Evolutionary conservation across 2,329 filamentous ascomycete genomes (phyloP), one percentile per base, ranked within the genome.

Genomic region (Aaosphaeria arxii): DNA sequence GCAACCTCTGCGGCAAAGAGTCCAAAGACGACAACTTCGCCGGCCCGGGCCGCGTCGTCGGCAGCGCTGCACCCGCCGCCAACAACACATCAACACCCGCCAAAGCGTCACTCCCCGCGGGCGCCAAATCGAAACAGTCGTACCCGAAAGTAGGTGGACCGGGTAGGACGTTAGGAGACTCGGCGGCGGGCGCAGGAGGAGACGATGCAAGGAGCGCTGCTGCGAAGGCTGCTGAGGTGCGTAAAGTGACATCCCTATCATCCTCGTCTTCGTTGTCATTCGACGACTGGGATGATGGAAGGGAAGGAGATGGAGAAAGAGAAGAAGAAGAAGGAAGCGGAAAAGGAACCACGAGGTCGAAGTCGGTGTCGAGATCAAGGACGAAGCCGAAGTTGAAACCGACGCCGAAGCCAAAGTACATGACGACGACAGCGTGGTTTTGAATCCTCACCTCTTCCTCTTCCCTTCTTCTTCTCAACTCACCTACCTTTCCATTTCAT

Each of bases 211-310:
- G 86, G 49, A 78, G 77, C 47, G 88, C 84, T 51, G 91, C 91
- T 4, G 90, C 89, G 0, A 81, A 83, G 55, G 91, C 91, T 45
- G 91, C 91, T 51, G 88, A 95, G 85, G 91, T 95, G 70, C 66
- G 83, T 74, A 56, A 28, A 40, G 30, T 40, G 33, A 44, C 30
- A 29, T 30, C 17, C 17, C 17, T 24, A 24, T 24, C 13, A 17
- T 24, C 17, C 17, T 24, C 17, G 17, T 24, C 17, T 24, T 24
- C 17, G 17, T 24, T 24, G 17, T 24, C 17, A 24, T 24, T 24
- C 17, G 17, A 24, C 17, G 17, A 24, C 17, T 24, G 17, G 17
- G 17, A 55, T n/a, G 32, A 9, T 31, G 40, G 38, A 38, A 17
- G 45, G 9, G 6, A 29, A 42, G 11, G 45, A 36, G 11, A 17